Conservation (phyloP, 768 basidiomycete species). For the Clathrus columnatus region DNA sequence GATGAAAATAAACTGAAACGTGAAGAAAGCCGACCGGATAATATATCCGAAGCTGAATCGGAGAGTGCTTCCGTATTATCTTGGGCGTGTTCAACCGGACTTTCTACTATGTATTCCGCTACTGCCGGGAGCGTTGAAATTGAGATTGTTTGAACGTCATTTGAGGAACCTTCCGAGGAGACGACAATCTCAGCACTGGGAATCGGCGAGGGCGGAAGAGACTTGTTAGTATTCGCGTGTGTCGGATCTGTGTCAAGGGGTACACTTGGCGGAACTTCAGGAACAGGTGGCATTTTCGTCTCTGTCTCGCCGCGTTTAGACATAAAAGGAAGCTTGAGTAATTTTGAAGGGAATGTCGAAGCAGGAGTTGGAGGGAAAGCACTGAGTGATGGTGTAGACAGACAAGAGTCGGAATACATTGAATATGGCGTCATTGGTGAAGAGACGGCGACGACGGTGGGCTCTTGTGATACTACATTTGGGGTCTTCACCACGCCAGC, state of each 20-base stretch:
- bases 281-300: background rate
- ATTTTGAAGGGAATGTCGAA: background rate
- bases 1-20: slow-evolving; percentile 1
- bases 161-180: background rate
- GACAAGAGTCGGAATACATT: background rate
- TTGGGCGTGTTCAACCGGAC: background rate
- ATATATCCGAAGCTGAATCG: background rate
- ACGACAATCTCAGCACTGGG: background rate
- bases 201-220: background rate
- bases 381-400: slow-evolving; percentile 5
- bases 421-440: slow-evolving; percentile 2
- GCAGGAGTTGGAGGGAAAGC: slow-evolving; percentile 7
- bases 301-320: background rate
- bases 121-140: too few relatives aligned
- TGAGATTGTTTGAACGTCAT: background rate
- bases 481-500: background rate
- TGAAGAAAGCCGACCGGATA: background rate
- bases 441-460: background rate
- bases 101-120: background rate
- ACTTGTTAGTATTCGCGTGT: background rate
- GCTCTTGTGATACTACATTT: background rate
- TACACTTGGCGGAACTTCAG: background rate
- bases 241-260: background rate
- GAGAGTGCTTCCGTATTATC: background rate
- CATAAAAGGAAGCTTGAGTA: background rate